Conservation (phyloP, 2,329 filamentous ascomycete genomes). For the Colletotrichum orchidophilum region DNA sequence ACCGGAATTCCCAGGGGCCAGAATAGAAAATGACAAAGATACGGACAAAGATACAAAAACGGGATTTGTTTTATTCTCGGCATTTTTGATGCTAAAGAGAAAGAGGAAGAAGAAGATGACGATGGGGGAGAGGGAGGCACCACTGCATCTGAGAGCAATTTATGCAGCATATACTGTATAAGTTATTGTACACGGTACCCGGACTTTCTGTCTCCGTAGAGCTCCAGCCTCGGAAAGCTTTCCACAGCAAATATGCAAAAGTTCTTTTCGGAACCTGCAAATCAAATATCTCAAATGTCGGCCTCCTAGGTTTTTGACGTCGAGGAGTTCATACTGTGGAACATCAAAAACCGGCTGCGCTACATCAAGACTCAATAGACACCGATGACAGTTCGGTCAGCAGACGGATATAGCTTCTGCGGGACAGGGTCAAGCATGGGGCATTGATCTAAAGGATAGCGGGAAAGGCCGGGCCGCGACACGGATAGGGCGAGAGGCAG, state of each 20-base stretch:
- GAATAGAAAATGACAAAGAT: background rate
- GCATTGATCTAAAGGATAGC: background rate
- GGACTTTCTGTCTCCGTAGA: too few species aligned
- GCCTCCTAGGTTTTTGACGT: too few species aligned
- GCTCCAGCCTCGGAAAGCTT: background rate
- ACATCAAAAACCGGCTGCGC: too few species aligned
- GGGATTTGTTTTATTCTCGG: background rate
- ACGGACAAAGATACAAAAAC: background rate
- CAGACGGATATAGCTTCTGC: background rate
- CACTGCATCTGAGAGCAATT: background rate
- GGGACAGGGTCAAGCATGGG: slow-evolving; percentile 13
- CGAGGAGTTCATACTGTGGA: too few species aligned
- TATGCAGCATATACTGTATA: background rate
- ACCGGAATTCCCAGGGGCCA: background rate
- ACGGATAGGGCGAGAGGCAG: slow-evolving; percentile 7
- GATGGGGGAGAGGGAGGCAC: background rate
- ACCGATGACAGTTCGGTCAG: background rate
- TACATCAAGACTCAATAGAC: background rate
- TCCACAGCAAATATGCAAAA: background rate
- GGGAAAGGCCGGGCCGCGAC: slow-evolving; percentile 4
- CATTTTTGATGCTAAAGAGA: background rate
- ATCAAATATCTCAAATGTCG: background rate
- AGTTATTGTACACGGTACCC: too few species aligned
- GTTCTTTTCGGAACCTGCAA: background rate
- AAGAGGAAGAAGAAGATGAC: background rate